Conservation (phyloP, 2,329 filamentous ascomycete species). For the Orbilia oligospora region DNA sequence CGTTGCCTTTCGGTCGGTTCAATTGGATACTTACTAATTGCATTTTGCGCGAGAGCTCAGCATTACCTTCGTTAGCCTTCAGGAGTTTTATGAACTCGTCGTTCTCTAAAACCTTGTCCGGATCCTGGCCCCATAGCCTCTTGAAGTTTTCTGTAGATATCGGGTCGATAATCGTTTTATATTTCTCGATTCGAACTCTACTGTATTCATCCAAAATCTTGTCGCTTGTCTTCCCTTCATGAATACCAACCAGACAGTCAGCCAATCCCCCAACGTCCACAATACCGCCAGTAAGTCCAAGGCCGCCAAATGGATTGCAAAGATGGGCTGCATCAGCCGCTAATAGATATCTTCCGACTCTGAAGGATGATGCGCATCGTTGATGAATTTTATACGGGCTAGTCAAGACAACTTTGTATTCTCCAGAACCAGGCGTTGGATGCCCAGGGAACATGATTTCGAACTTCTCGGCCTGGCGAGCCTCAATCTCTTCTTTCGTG, state of each 20-base stretch:
- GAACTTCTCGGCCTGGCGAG: slow-evolving; percentile 73
- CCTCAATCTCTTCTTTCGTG: slow-evolving; percentile 71
- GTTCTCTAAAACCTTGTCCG: slow-evolving; percentile 48
- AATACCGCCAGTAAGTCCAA: slow-evolving; percentile 76
- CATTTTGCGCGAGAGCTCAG: slow-evolving; percentile 66
- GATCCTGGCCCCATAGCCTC: slow-evolving; percentile 49
- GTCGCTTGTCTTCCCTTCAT: slow-evolving; percentile 67
- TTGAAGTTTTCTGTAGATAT: slow-evolving; percentile 64
- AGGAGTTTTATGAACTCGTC: slow-evolving; percentile 60
- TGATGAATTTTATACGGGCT: slow-evolving; percentile 76
- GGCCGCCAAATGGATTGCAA: slow-evolving; percentile 73
- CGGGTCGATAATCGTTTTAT: slow-evolving; percentile 67
- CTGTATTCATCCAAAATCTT: slow-evolving; percentile 69
- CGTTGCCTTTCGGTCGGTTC: not conserved
- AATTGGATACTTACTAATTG: slow-evolving; percentile 34
- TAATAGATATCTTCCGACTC: slow-evolving; percentile 73
- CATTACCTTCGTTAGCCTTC: slow-evolving; percentile 63
- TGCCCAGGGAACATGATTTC: slow-evolving; percentile 74
- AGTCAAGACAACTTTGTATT: slow-evolving; percentile 74
- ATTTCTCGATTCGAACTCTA: slow-evolving; percentile 67
- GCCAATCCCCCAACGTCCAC: slow-evolving; percentile 76
- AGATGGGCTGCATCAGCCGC: slow-evolving; percentile 75
- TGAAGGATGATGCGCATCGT: slow-evolving; percentile 73
- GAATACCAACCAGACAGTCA: slow-evolving; percentile 71
- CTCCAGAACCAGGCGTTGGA: slow-evolving; percentile 72